Base-by-base conservation (phyloP, 2,329 filamentous ascomycete species). In the Penicillium sp. region DNA sequence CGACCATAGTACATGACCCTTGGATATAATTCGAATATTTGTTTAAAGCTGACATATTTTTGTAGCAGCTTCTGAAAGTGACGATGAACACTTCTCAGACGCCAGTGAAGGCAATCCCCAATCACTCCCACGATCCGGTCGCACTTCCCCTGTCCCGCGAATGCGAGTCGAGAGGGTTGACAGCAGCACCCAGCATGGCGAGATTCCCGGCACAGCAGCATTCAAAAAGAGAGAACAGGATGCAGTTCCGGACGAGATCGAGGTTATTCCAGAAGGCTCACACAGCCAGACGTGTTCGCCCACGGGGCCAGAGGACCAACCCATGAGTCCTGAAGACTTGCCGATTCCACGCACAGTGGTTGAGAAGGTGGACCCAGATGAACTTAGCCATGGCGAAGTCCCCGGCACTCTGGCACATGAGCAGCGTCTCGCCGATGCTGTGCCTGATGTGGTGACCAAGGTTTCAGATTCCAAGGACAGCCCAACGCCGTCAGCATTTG, bases 131-230 rank as follows among this genome's bases (percentile, higher is more conserved):
- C 67, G 67, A 47, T 77, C 77, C 50, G 70, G 76, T 61, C 69
- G 73, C 61, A 72, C 73, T 44, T 84, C 82, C 10, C 80, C 82
- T 50, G 79, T 86, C 53, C 84, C 84, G 26, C 78, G 79, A 49
- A 87, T 84, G n/a, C 77, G 84, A 59, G 82, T 87, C 26, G 84
- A 87, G 71, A 80, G 81, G 64, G 81, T 86, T 40, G 85, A 87
- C 68, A 78, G 83, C 63, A 70, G 74, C 56, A 80, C 82, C 14
- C 77, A 78, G 58, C 78, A 87, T 64, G 85, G 84, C 65, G 83
- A 87, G 67, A 77, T 86, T 4, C 85, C 84, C 4, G 84, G 84
- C 10, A 87, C 84, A 28, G 69, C 76, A 17, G 84, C 84, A 53
- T 87, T 85, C 69, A 77, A 82, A n/a, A 78, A 80, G 64, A 76